These are phyloP conservation scores for Fusarium falciforme DNA, from an alignment of 2,329 filamentous ascomycete genomes.

Conservation along the genomic window DNA sequence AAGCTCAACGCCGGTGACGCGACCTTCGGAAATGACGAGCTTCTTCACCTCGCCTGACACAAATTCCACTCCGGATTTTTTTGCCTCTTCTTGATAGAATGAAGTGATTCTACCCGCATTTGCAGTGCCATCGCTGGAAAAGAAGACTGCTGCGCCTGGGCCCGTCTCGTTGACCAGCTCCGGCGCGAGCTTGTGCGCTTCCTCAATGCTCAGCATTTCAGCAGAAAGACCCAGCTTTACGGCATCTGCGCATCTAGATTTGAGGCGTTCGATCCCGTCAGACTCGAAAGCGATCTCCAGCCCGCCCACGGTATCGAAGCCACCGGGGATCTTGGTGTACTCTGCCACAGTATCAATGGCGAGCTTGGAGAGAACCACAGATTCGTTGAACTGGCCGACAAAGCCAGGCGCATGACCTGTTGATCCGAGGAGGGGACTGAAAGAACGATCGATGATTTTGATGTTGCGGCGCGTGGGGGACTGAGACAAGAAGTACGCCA, in stretches of 20 bases:
- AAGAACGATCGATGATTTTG: constrained; percentile 35
- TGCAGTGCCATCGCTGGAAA: constrained; percentile 34
- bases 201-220: constrained; percentile 10
- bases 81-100: constrained; percentile 30
- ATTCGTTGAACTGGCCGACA: constrained; percentile 42
- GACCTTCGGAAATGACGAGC: background rate
- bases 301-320: constrained; percentile 35
- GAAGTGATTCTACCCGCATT: constrained; percentile 28
- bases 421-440: constrained; percentile 24
- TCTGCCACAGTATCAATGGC: constrained; percentile 37
- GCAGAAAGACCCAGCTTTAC: constrained; percentile 19
- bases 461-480: constrained; percentile 14
- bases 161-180: constrained; percentile 23
- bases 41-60: constrained; percentile 24
- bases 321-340: constrained; percentile 34
- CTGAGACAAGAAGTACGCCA: constrained; percentile 23
- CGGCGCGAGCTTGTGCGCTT: constrained; percentile 25
- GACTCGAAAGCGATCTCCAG: constrained; percentile 34
- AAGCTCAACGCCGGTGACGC: constrained; percentile 16
- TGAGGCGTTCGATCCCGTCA: constrained; percentile 11
- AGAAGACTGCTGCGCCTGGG: constrained; percentile 25
- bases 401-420: constrained; percentile 38
- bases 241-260: constrained; percentile 14
- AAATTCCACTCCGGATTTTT: constrained; percentile 12
- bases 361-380: constrained; percentile 31